Evolutionary conservation across 2,329 filamentous ascomycete genomes (phyloP), one percentile per base, ranked within the genome.

Genomic region (Fusarium sacchari): DNA sequence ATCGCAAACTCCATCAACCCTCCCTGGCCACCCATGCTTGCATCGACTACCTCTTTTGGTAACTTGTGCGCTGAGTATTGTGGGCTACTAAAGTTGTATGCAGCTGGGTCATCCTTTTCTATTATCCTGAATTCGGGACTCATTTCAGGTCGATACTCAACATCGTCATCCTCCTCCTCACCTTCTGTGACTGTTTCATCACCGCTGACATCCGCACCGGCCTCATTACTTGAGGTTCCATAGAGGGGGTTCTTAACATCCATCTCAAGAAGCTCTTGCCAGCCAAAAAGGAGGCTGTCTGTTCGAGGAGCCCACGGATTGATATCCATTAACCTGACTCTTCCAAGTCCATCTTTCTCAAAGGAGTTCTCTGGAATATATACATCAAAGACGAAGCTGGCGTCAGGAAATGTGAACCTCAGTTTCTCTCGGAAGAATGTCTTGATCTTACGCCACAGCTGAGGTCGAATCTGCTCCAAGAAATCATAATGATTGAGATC

Each of bases 21-120:
- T 7, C 93, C 93, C 62, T 93, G 90, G 7, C 93, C 93, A 3
- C 88, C 88, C 74, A 88, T 78, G 74, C 90, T 89, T 26, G 91
- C 91, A 75, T 92, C 90, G 7, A 98, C 95, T 5, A 98, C 94
- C 76, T 99, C 96, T 81, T 92, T 95, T 2, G 96, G 96, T 76
- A 99, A 84, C 83, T 98, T 99, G 80, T 98, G 96, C 7, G 96
- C 96, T 70, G 95, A 97, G 82, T 97, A 98, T 78, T 96, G 93
- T 3, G 94, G 90, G 9, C 93, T 93, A 73, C 89, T 91, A 80
- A 98, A 97, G 76, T 93, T 93, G 80, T 94, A 96, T 2, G 95
- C 95, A 69, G 96, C 93, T 0, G 95, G 94, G 74, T 98, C 96
- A 72, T 96, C 92, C 80, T 91, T 91, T 76, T 92, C 90, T 52